Evolutionary conservation across 345 rosid genomes (phyloP).

Genomic region (Populus nigra): DNA sequence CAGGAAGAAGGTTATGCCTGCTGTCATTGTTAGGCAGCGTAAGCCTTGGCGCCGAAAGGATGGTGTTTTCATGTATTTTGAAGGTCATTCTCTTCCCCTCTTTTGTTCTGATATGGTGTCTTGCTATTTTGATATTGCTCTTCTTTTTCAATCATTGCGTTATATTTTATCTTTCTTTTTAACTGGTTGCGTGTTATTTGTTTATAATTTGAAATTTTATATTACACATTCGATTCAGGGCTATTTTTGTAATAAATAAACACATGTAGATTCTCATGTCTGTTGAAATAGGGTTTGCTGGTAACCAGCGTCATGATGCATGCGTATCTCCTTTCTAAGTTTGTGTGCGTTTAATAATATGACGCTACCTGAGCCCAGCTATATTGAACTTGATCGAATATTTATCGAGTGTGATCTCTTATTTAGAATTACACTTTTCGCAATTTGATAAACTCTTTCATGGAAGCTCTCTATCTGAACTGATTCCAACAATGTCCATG

Average conservation of each 20-base stretch:
- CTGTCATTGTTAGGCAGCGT: constrained; percentile 36
- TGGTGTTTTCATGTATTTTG: constrained; percentile 97
- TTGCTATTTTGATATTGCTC: neutral
- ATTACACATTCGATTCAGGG: too few relatives aligned
- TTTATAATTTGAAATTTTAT: neutral
- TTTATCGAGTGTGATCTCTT: constrained; percentile 22
- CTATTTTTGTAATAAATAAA: too few relatives aligned
- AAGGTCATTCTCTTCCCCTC: constrained; percentile 42
- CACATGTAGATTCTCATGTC: too few relatives aligned
- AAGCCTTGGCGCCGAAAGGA: constrained; percentile 51
- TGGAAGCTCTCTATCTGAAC: neutral
- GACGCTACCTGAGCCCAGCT: constrained; percentile 29
- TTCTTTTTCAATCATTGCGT: rapidly evolving
- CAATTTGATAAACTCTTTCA: constrained; percentile 14
- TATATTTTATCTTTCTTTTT: neutral
- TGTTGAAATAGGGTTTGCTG: constrained; percentile 13
- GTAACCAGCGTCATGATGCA: constrained; percentile 26
- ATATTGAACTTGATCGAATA: constrained; percentile 17
- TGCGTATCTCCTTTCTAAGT: neutral
- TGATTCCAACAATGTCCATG: neutral
- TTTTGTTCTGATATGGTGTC: neutral
- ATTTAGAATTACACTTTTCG: constrained; percentile 23
- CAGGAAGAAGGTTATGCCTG: constrained; percentile 39
- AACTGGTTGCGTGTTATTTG: neutral
- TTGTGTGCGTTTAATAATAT: constrained; percentile 8